These are phyloP conservation scores for Benincasa hispida DNA, from an alignment of 306 rosid species.

Conservation along the genomic window DNA sequence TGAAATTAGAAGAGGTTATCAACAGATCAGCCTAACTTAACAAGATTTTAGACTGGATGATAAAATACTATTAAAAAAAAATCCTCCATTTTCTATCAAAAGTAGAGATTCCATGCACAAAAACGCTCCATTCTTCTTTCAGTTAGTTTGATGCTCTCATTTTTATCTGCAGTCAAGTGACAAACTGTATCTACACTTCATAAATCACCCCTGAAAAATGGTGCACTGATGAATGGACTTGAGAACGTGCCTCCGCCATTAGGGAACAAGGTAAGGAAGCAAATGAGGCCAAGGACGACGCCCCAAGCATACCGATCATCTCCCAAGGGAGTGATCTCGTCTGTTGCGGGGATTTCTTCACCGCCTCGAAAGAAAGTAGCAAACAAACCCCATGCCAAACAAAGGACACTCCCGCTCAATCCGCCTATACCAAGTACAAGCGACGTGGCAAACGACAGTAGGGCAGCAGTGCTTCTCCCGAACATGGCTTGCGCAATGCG, in stretches of 20 bases:
- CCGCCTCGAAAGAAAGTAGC: conserved; percentile 89
- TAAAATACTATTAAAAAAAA: neutral
- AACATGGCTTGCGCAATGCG: conserved; percentile 90
- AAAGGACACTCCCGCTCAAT: conserved; percentile 80
- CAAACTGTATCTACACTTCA: neutral
- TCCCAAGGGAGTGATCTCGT: conserved; percentile 69
- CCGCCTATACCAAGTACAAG: conserved; percentile 79
- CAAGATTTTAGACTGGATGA: neutral
- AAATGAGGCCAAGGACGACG: conserved; percentile 60
- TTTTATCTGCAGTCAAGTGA: neutral
- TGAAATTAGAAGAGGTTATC: too few relatives aligned
- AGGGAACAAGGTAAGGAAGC: conserved; percentile 84
- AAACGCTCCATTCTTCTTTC: neutral
- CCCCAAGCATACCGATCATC: conserved; percentile 82
- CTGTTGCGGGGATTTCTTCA: conserved; percentile 79
- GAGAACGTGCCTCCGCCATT: conserved; percentile 82
- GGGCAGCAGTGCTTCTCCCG: conserved; percentile 57
- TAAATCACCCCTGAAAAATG: conserved; percentile 67
- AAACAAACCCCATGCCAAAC: conserved; percentile 91
- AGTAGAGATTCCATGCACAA: neutral
- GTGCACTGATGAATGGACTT: conserved; percentile 48
- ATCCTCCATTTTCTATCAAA: neutral
- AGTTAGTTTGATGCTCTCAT: neutral
- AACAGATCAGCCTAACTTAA: neutral
- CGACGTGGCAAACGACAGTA: conserved; percentile 66